A percentile compares a stretch with the other conserved stretches of the same genome.
Evolutionary conservation across 2,329 filamentous ascomycete genomes (phyloP).

Genomic region (Pseudogymnoascus verrucosus): DNA sequence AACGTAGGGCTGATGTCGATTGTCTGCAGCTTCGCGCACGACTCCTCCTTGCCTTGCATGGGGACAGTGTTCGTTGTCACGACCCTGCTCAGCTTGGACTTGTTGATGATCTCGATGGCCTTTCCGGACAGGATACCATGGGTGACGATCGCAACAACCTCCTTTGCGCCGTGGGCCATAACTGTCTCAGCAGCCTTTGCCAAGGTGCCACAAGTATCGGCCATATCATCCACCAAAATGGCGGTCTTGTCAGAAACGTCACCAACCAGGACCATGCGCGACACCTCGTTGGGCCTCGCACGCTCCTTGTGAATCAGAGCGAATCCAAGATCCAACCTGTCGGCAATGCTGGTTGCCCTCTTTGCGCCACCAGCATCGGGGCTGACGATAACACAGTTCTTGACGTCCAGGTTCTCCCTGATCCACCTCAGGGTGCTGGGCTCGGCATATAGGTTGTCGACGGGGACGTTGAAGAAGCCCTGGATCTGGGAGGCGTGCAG

Average conservation of each 20-base stretch:
- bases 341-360: slow-evolving; percentile 87
- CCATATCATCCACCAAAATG: slow-evolving; percentile 97
- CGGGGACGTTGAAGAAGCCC: slow-evolving; percentile 82
- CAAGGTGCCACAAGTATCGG: slow-evolving; percentile 85
- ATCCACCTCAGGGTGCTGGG: slow-evolving; percentile 91
- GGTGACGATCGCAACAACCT: slow-evolving; percentile 91
- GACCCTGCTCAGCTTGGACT: slow-evolving; percentile 65
- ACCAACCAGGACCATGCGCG: slow-evolving; percentile 91
- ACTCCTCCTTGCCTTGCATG: slow-evolving; percentile 69
- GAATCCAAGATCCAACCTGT: slow-evolving; percentile 82
- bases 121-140: slow-evolving; percentile 86
- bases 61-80: slow-evolving; percentile 90
- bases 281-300: slow-evolving; percentile 82
- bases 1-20: slow-evolving; percentile 86
- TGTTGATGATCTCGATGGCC: slow-evolving; percentile 73
- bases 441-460: slow-evolving; percentile 82
- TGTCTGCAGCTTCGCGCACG: slow-evolving; percentile 73
- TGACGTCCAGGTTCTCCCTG: slow-evolving; percentile 69
- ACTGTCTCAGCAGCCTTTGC: slow-evolving; percentile 85
- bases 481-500: slow-evolving; percentile 90
- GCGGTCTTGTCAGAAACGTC: slow-evolving; percentile 86
- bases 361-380: slow-evolving; percentile 94
- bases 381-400: slow-evolving; percentile 87
- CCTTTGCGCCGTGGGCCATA: slow-evolving; percentile 74
- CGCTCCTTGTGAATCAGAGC: slow-evolving; percentile 97